Evolutionary conservation across 139 green algal genomes (phyloP), one percentile per base, ranked within the genome.

Genomic region (Haematococcus lacustris): DNA sequence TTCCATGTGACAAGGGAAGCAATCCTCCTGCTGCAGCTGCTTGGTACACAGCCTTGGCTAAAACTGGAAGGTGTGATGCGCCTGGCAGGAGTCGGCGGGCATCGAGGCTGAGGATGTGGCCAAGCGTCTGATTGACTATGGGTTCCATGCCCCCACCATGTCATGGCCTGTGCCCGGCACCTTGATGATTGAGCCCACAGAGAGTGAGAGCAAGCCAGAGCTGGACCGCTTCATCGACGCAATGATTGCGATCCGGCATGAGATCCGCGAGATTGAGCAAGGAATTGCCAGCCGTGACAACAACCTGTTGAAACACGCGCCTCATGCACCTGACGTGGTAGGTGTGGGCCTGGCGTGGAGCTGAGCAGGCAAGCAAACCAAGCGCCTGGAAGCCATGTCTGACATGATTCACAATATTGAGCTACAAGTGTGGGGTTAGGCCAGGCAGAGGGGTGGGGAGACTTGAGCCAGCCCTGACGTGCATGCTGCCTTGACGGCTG

Each of bases 91-190:
- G 7, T 70, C 80, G 21, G 80, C 86, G 38, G 93, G 90, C 76
- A 88, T 98, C 40, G 88, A 93, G 84, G 78, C 75, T 21, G 79
- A 81, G 86, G 96, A 99, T 80, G 90, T 99, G 37, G 93, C 96
- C 76, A 99, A 99, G 91, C 87, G 96, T 13, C 82, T 99, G 41
- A 98, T 98, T 37, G 96, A 99, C 87, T 99, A 97, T 79, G 96
- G 96, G 67, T 99, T 93, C 88, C 96, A 99, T 78, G 88, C 93
- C 0, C 96, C 96, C 63, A 99, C 96, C 85, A 99, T 99, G 96
- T 96, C 88, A 2, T 99, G 96, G 96, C 95, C 96, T 21, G 95
- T 99, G 61, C 71, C 89, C 33, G 93, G 95, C 72, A 99, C 96
- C 23, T 90, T 99, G 50, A 98, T 99, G 96, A 94, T 99, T 32